A percentile compares a stretch with the other conserved stretches of the same genome.
These are phyloP conservation scores for Pythium aquatile DNA, from an alignment of 352 stramenopile species.

Conservation along the genomic window DNA sequence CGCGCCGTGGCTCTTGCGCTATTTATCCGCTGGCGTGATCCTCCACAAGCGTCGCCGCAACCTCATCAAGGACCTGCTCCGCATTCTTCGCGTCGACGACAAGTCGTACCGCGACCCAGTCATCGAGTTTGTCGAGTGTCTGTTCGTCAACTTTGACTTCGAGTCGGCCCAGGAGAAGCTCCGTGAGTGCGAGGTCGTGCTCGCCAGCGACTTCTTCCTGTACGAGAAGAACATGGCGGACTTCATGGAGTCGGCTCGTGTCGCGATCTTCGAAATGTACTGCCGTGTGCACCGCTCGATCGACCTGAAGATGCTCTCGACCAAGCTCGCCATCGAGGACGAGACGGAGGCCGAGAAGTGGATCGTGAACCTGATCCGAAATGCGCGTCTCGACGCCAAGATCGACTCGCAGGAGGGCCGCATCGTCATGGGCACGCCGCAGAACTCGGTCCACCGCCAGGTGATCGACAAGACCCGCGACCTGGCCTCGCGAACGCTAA, in stretches of 20 bases:
- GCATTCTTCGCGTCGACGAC: conserved; percentile 92
- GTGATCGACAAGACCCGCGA: conserved; percentile 98
- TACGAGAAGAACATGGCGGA: conserved; percentile 94
- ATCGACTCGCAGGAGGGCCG: conserved; percentile 97
- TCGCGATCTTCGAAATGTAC: conserved; percentile 99
- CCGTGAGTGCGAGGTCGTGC: conserved; percentile 93
- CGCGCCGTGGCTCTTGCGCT: conserved; percentile 96
- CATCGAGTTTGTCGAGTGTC: conserved; percentile 95
- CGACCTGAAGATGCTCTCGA: conserved; percentile 95
- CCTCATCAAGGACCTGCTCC: conserved; percentile 95
- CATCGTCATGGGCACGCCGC: conserved; percentile 96
- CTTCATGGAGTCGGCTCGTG: conserved; percentile 97
- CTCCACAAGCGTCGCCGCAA: conserved; percentile 94
- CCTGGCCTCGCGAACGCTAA: conserved; percentile 91
- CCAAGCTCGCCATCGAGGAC: conserved; percentile 96
- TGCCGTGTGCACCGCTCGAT: conserved; percentile 99
- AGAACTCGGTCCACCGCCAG: conserved; percentile 94
- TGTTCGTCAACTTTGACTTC: conserved; percentile 99
- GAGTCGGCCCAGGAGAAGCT: conserved; percentile 95
- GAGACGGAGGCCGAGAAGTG: conserved; percentile 97
- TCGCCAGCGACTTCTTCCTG: conserved; percentile 98
- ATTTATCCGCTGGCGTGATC: conserved; percentile 97
- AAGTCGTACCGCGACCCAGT: conserved; percentile 83
- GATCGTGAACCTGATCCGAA: conserved; percentile 99
- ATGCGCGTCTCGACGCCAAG: conserved; percentile 96